Evolutionary conservation across 805 yeast genomes (phyloP).

Genomic region (Ogataea glucozyma): DNA sequence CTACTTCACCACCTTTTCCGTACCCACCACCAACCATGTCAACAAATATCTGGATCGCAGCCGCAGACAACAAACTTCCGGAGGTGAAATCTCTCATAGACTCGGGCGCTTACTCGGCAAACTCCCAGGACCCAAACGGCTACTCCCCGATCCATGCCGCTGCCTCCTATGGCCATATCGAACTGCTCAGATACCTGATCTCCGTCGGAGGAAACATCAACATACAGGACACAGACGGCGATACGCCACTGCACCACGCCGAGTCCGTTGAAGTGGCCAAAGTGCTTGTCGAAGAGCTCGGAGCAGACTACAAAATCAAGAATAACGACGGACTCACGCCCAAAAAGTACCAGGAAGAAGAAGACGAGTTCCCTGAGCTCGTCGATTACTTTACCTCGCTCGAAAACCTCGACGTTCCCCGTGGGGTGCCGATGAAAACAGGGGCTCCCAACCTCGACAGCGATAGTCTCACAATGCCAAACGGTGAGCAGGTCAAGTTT

Average conservation of each 20-base stretch:
- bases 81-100: constrained; percentile 58
- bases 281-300: constrained; percentile 61
- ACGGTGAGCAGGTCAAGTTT: constrained; percentile 54
- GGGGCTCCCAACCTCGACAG: constrained; percentile 8
- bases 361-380: constrained; percentile 80
- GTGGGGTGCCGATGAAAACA: constrained; percentile 20
- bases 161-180: constrained; percentile 84
- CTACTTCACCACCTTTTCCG: neutral
- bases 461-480: constrained; percentile 28
- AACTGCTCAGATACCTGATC: constrained; percentile 59
- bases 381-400: constrained; percentile 58
- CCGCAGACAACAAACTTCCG: constrained; percentile 75
- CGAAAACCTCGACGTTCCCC: constrained; percentile 19
- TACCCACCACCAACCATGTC: constrained; percentile 1
- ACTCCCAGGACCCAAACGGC: constrained; percentile 86
- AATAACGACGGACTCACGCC: constrained; percentile 80
- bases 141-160: constrained; percentile 98
- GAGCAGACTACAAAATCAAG: constrained; percentile 62
- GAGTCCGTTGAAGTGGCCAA: constrained; percentile 72
- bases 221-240: constrained; percentile 85
- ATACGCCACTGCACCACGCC: constrained; percentile 90
- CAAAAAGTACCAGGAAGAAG: constrained; percentile 74
- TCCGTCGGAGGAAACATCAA: constrained; percentile 75
- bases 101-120: constrained; percentile 56
- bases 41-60: constrained; percentile 87